Evolutionary conservation across 2,329 filamentous ascomycete genomes (phyloP).

Genomic region (Phyllosticta citriasiana): DNA sequence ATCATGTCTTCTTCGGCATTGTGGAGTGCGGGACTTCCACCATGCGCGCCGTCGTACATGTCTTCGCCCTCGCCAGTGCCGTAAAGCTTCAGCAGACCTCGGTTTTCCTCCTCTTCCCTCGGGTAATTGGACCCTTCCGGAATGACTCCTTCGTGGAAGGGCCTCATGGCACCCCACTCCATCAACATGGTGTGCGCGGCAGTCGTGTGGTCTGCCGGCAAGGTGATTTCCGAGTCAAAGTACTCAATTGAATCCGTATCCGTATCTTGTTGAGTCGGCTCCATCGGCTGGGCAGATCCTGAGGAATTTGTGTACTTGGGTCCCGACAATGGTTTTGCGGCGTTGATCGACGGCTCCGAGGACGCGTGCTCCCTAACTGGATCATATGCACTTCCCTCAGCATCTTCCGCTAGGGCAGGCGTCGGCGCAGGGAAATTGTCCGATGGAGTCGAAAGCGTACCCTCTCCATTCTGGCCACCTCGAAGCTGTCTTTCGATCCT

Average conservation of each 20-base stretch:
- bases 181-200: constrained; percentile 72
- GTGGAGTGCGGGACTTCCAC: constrained; percentile 28
- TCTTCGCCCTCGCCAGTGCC: constrained; percentile 69
- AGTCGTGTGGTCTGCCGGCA: constrained; percentile 80
- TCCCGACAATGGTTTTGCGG: constrained; percentile 1
- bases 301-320: constrained; percentile 17
- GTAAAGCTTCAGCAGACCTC: constrained; percentile 65
- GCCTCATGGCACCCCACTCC: constrained; percentile 45
- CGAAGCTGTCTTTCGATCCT: constrained; percentile 8
- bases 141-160: constrained; percentile 45
- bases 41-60: constrained; percentile 38
- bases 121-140: constrained; percentile 47
- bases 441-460: constrained; percentile 10
- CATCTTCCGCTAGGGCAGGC: constrained; percentile 7
- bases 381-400: constrained; percentile 9
- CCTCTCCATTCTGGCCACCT: constrained; percentile 10
- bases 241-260: constrained; percentile 28
- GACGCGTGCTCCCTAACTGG: constrained; percentile 10
- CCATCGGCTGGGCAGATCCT: not conserved
- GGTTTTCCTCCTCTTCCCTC: constrained; percentile 61
- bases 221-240: constrained; percentile 48
- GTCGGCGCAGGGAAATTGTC: constrained; percentile 9
- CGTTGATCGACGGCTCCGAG: constrained; percentile 6
- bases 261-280: not conserved
- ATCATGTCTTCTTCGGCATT: constrained; percentile 26